Evolutionary conservation across 495 filamentous ascomycete species (phyloP).

Genomic region (Penicillium odoratum): DNA sequence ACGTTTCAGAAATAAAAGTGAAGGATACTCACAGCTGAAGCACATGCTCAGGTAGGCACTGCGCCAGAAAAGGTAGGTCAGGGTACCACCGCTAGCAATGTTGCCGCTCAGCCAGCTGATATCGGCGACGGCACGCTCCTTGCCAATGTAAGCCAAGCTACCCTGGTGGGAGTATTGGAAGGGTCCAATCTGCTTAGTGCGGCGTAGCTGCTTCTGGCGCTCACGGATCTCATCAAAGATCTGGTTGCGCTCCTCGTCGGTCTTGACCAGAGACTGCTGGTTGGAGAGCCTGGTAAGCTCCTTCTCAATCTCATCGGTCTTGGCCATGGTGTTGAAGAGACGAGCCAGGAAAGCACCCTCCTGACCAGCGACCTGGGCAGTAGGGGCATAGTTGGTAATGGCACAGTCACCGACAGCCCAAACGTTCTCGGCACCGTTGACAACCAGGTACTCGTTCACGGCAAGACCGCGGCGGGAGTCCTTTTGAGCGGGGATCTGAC

Average conservation of each 20-base stretch:
- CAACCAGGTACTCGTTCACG: slow-evolving; percentile 98
- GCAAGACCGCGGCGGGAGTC: slow-evolving; percentile 91
- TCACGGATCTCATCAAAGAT: slow-evolving; percentile 73
- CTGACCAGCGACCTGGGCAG: slow-evolving; percentile 93
- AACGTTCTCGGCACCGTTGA: slow-evolving; percentile 93
- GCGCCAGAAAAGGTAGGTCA: slow-evolving; percentile 93
- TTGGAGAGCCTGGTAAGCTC: slow-evolving; percentile 64
- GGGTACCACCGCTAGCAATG: slow-evolving; percentile 77
- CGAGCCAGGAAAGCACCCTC: slow-evolving; percentile 94
- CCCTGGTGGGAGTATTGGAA: slow-evolving; percentile 99
- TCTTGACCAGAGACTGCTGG: slow-evolving; percentile 63
- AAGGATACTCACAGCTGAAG: slow-evolving; percentile 81
- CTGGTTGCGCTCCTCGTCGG: slow-evolving; percentile 53
- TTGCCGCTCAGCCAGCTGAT: slow-evolving; percentile 98
- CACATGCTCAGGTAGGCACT: slow-evolving; percentile 99
- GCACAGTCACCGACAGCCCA: slow-evolving; percentile 93
- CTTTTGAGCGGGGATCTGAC: slow-evolving; percentile 88
- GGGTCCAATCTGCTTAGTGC: slow-evolving; percentile 90
- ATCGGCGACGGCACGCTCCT: slow-evolving; percentile 96
- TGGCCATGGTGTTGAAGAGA: slow-evolving; percentile 97
- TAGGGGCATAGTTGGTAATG: slow-evolving; percentile 94
- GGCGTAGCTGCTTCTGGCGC: slow-evolving; percentile 78
- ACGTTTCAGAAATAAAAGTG: not conserved
- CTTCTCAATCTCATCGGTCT: slow-evolving; percentile 75
- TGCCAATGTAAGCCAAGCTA: slow-evolving; percentile 94